These are phyloP conservation scores for Ananas comosus DNA, from an alignment of 176 grass and related monocot species.

Conservation along the genomic window DNA sequence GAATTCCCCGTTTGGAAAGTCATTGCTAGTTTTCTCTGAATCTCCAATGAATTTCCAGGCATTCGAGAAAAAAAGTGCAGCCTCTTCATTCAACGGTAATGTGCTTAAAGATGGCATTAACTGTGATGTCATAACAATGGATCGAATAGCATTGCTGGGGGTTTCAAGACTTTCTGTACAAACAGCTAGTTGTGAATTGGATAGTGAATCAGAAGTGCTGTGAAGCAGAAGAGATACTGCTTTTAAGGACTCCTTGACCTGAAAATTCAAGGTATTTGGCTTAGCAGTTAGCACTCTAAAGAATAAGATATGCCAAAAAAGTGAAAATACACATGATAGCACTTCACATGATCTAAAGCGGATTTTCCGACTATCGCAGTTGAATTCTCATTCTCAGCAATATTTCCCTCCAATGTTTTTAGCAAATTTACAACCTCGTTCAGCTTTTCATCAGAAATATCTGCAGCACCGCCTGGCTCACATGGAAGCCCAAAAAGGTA, in stretches of 20 bases:
- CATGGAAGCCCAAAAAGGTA: conserved; percentile 59
- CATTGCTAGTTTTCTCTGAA: conserved; percentile 30
- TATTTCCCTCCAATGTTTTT: conserved; percentile 43
- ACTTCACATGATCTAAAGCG: conserved; percentile 41
- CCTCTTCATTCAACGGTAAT: conserved; percentile 27
- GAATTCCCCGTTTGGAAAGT: conserved; percentile 37
- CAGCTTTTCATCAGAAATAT: conserved; percentile 40
- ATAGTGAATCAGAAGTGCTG: conserved; percentile 22
- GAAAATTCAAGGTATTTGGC: conserved; percentile 19
- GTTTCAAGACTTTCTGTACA: conserved; percentile 34
- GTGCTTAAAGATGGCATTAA: conserved; percentile 45
- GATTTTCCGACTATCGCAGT: conserved; percentile 35
- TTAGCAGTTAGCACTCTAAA: conserved; percentile 36
- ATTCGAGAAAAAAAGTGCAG: conserved; percentile 52
- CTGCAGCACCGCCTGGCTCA: conserved; percentile 31
- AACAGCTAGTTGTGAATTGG: conserved; percentile 32
- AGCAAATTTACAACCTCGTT: conserved; percentile 37
- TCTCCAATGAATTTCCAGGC: conserved; percentile 62
- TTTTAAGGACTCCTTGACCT: conserved; percentile 53
- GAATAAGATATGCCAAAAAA: conserved; percentile 13
- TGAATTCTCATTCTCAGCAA: conserved; percentile 33
- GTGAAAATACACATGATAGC: conserved; percentile 10
- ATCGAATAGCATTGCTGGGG: conserved; percentile 32
- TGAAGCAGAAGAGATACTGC: conserved; percentile 46
- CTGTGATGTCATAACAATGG: conserved; percentile 53